These are phyloP conservation scores for Scytalidium sp. DNA, from an alignment of 2,329 filamentous ascomycete species.

Conservation along the genomic window DNA sequence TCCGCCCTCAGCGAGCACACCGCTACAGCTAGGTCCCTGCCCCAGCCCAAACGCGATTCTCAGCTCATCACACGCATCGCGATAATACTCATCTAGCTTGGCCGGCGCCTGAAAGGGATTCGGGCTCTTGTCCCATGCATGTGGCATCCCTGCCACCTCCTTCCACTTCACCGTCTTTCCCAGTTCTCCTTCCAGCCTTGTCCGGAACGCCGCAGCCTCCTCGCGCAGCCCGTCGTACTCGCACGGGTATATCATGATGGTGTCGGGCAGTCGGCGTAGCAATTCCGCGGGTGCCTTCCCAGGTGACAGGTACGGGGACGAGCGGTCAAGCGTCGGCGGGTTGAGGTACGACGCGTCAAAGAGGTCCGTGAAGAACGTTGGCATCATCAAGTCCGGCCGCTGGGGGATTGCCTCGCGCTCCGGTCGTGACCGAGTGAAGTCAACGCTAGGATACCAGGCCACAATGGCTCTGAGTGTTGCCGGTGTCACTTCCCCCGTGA, in stretches of 20 bases:
- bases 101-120: too few species aligned
- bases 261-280: slow-evolving; percentile 14
- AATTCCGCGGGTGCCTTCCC: slow-evolving; percentile 14
- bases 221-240: slow-evolving; percentile 16
- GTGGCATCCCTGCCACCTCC: slow-evolving; percentile 14
- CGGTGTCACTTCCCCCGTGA: too few species aligned
- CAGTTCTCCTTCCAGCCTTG: slow-evolving; percentile 13
- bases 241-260: slow-evolving; percentile 19
- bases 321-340: slow-evolving; percentile 6
- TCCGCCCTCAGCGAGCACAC: too few species aligned
- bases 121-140: slow-evolving; percentile 23
- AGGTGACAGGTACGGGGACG: slow-evolving; percentile 11
- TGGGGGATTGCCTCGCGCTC: slow-evolving; percentile 8
- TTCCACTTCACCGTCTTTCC: slow-evolving; percentile 18
- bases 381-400: too few species aligned
- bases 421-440: slow-evolving; percentile 5
- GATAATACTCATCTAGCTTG: too few species aligned
- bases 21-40: too few species aligned
- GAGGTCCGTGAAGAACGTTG: slow-evolving; percentile 5
- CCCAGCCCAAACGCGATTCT: too few species aligned
- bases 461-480: too few species aligned
- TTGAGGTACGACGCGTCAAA: slow-evolving; percentile 16
- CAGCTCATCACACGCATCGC: too few species aligned
- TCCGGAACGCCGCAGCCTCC: slow-evolving; percentile 18
- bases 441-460: slow-evolving; percentile 12